Percentiles rank a stretch among this genome's conserved stretches.
phyloP scores from a whole-genome alignment of 2,329 filamentous ascomycete species.

The Stenocarpella maydis region DNA sequence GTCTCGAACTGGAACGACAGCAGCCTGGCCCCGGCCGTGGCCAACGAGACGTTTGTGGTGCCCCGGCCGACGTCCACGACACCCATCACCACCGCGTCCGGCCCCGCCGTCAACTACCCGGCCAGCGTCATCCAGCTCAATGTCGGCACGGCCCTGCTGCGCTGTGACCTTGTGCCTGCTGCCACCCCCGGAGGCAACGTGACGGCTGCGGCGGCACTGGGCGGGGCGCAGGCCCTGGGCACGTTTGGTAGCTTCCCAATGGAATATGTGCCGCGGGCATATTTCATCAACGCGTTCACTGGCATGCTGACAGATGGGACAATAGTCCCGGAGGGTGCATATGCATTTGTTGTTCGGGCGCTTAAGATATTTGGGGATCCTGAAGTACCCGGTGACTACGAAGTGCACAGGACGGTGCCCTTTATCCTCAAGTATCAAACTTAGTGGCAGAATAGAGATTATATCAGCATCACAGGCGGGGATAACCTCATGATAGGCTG shows the following conservation, averaged over 20 bases:
- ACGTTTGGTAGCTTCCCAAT: conserved; percentile 8
- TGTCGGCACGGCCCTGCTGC: conserved; percentile 8
- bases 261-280: not conserved
- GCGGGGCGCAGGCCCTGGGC: not conserved
- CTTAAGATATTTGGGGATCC: conserved; percentile 1
- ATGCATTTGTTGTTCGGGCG: not conserved
- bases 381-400: not conserved
- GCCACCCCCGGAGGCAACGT: not conserved
- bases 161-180: conserved; percentile 7
- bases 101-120: not conserved
- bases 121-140: conserved; percentile 1
- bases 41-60: conserved; percentile 4
- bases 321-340: conserved; percentile 7
- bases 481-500: too few relatives aligned
- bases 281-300: conserved; percentile 11
- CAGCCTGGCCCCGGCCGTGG: not conserved
- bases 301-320: conserved; percentile 18
- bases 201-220: not conserved
- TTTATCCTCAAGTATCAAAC: not conserved
- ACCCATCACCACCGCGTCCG: not conserved
- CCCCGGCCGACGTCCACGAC: not conserved
- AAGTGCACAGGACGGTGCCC: not conserved
- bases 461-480: too few relatives aligned
- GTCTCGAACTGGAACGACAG: not conserved
- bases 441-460: too few relatives aligned